Evolutionary conservation across 2,329 filamentous ascomycete species (phyloP).

Genomic region (Fusarium sp.): DNA sequence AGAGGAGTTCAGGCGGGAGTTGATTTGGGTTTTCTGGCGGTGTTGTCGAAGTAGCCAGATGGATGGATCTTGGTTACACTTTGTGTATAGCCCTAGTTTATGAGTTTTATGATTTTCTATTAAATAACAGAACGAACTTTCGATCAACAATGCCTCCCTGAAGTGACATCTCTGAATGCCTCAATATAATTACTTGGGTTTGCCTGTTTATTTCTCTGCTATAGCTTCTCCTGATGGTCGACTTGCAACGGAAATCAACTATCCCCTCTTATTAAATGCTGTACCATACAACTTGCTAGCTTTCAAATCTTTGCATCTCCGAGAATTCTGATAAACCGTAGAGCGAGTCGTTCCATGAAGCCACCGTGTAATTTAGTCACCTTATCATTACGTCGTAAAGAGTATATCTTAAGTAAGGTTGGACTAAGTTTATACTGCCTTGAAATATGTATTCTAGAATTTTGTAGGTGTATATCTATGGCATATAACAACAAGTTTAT

Average conservation of each 20-base stretch:
- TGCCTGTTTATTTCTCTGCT: background rate
- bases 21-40: conserved; percentile 46
- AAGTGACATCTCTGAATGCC: background rate
- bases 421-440: background rate
- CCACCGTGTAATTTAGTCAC: too few relatives aligned
- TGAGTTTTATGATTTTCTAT: conserved; percentile 48
- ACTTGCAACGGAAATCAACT: background rate
- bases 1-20: conserved; percentile 49
- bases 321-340: too few relatives aligned
- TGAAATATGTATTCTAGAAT: background rate
- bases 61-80: conserved; percentile 40
- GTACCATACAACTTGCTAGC: background rate
- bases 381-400: too few relatives aligned
- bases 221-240: background rate
- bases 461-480: too few relatives aligned
- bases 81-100: conserved; percentile 44
- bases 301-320: too few relatives aligned
- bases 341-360: too few relatives aligned
- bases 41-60: conserved; percentile 46
- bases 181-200: too few relatives aligned
- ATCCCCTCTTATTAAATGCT: background rate
- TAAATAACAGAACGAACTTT: conserved; percentile 45
- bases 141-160: conserved; percentile 15
- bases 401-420: too few relatives aligned
- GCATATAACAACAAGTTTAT: too few relatives aligned